Percentiles rank a stretch among this genome's conserved stretches.
Evolutionary conservation across 352 stramenopile genomes (phyloP).

Genomic region (Globisporangium paroecandrum): DNA sequence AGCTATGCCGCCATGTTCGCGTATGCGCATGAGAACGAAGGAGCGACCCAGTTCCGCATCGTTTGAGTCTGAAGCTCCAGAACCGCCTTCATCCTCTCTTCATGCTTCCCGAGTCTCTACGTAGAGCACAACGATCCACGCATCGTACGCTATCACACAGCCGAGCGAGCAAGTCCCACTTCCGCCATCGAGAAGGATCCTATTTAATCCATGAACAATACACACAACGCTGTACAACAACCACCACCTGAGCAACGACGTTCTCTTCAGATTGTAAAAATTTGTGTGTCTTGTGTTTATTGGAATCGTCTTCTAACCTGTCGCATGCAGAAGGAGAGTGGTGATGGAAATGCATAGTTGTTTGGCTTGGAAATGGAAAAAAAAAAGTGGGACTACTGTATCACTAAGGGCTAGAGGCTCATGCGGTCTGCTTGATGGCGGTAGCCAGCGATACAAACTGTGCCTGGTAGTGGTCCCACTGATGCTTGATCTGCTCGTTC

Average conservation of each 20-base stretch:
- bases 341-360: neutral
- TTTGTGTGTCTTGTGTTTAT: constrained; percentile 4
- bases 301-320: constrained; percentile 3
- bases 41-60: constrained; percentile 7
- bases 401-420: neutral
- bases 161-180: neutral
- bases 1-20: neutral
- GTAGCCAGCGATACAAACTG: constrained; percentile 75
- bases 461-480: constrained; percentile 63
- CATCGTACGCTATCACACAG: neutral
- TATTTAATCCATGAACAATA: constrained; percentile 12
- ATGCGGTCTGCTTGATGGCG: constrained; percentile 69
- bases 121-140: neutral
- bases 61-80: neutral
- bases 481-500: constrained; percentile 42
- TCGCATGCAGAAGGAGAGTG: neutral
- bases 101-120: neutral
- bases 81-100: neutral
- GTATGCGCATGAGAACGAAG: constrained; percentile 1
- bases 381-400: neutral
- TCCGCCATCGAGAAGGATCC: neutral
- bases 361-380: neutral
- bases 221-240: neutral
- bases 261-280: neutral
- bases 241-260: neutral